Conservation (phyloP, 345 rosid species). For the Carallia pectinifolia region DNA sequence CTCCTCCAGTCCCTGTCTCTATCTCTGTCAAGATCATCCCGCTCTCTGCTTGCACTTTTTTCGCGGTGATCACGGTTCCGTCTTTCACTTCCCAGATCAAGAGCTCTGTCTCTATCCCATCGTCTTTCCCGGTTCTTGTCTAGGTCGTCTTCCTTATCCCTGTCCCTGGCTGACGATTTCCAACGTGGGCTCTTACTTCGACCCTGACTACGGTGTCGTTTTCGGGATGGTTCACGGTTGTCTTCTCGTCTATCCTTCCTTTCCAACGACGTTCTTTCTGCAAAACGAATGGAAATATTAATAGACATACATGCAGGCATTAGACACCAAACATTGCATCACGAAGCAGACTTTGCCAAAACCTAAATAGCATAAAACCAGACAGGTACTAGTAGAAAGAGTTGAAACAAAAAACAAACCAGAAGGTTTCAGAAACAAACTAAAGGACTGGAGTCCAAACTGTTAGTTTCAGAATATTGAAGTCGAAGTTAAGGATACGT, state of each 20-base stretch:
- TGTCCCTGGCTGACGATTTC: conserved; percentile 36
- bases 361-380: no score
- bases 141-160: conserved; percentile 19
- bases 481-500: no score
- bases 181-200: conserved; percentile 66
- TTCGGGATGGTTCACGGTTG: conserved; percentile 61
- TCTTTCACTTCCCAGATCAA: conserved; percentile 46
- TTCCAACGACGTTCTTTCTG: conserved; percentile 55
- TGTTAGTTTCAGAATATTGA: no score
- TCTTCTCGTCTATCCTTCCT: conserved; percentile 67
- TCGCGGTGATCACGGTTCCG: conserved; percentile 52
- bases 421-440: no score
- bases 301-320: no score
- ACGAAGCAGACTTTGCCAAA: no score
- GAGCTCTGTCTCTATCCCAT: conserved; percentile 47
- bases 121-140: conserved; percentile 42
- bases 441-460: no score
- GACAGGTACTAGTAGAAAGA: no score
- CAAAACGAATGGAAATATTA: background rate
- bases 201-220: conserved; percentile 68
- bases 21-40: conserved; percentile 50
- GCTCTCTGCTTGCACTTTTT: conserved; percentile 58
- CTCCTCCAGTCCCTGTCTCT: conserved; percentile 67
- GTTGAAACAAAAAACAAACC: no score
- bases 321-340: no score